Evolutionary conservation across 768 basidiomycete species (phyloP).

Genomic region (Candolleomyces efflorescens): DNA sequence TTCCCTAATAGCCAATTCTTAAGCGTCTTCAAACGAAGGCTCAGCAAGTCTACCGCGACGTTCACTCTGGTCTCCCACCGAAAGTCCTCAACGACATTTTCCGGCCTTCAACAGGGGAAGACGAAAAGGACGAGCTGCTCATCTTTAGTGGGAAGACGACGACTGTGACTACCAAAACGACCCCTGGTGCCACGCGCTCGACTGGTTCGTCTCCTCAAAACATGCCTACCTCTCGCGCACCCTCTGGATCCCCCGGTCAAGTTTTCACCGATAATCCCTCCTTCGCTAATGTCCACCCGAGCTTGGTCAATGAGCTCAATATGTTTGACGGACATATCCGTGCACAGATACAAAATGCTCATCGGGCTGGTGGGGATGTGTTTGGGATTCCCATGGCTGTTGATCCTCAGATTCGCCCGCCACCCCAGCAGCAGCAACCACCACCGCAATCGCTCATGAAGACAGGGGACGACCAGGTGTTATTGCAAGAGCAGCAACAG

Average conservation of each 20-base stretch:
- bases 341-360: slow-evolving; percentile 45
- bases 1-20: slow-evolving; percentile 52
- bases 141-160: slow-evolving; percentile 77
- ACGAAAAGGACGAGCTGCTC: slow-evolving; percentile 62
- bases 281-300: slow-evolving; percentile 52
- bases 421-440: slow-evolving; percentile 17
- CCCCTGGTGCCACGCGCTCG: neutral
- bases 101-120: slow-evolving; percentile 40
- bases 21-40: slow-evolving; percentile 60
- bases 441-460: neutral
- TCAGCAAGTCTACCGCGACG: slow-evolving; percentile 45
- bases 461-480: slow-evolving; percentile 4
- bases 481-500: slow-evolving; percentile 20
- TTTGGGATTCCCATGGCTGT: slow-evolving; percentile 27
- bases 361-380: slow-evolving; percentile 31
- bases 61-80: slow-evolving; percentile 41
- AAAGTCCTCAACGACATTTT: slow-evolving; percentile 57
- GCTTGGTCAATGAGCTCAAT: slow-evolving; percentile 49
- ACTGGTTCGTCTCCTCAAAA: slow-evolving; percentile 12
- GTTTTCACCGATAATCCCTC: slow-evolving; percentile 30
- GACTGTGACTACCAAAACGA: slow-evolving; percentile 48
- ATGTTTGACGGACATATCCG: slow-evolving; percentile 54
- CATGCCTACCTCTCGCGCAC: slow-evolving; percentile 19
- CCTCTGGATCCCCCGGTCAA: slow-evolving; percentile 29
- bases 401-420: slow-evolving; percentile 21